A percentile compares a stretch with the other conserved stretches of the same genome.
Conservation (phyloP, 2,329 filamentous ascomycete species). For the Exophiala calicioides region DNA sequence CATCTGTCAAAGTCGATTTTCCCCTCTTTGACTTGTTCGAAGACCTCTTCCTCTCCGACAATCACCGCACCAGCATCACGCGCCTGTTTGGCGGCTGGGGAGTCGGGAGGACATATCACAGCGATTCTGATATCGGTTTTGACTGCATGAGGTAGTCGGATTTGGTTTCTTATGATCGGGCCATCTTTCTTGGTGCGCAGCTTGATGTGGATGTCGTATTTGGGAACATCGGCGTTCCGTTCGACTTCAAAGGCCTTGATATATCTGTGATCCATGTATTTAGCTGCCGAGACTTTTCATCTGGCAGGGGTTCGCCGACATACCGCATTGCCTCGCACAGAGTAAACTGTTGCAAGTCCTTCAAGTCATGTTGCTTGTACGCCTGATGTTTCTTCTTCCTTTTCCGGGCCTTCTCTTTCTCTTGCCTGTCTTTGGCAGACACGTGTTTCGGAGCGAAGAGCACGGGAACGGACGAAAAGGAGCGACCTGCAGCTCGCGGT, state of each 20-base stretch:
- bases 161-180: conserved; percentile 79
- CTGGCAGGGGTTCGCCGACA: conserved; percentile 6
- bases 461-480: conserved; percentile 29
- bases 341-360: conserved; percentile 70
- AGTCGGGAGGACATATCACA: conserved; percentile 85
- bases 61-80: conserved; percentile 74
- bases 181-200: conserved; percentile 83
- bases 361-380: conserved; percentile 64
- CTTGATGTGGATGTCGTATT: conserved; percentile 87
- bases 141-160: conserved; percentile 85
- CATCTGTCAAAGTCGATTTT: conserved; percentile 85
- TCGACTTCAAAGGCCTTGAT: conserved; percentile 92
- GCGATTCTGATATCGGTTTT: conserved; percentile 85
- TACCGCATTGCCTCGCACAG: conserved; percentile 90
- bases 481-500: conserved; percentile 13
- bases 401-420: conserved; percentile 62
- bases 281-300: conserved; percentile 3
- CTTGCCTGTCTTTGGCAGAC: conserved; percentile 44
- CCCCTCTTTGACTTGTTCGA: conserved; percentile 73
- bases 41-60: conserved; percentile 83
- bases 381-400: conserved; percentile 66
- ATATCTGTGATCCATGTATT: conserved; percentile 59
- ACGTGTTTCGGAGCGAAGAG: conserved; percentile 39
- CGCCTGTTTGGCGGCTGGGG: conserved; percentile 72
- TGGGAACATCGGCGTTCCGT: conserved; percentile 67